A percentile compares a stretch with the other conserved stretches of the same genome.
These are phyloP conservation scores for Neurospora sp. DNA, from an alignment of 495 filamentous ascomycete genomes.

Conservation along the genomic window DNA sequence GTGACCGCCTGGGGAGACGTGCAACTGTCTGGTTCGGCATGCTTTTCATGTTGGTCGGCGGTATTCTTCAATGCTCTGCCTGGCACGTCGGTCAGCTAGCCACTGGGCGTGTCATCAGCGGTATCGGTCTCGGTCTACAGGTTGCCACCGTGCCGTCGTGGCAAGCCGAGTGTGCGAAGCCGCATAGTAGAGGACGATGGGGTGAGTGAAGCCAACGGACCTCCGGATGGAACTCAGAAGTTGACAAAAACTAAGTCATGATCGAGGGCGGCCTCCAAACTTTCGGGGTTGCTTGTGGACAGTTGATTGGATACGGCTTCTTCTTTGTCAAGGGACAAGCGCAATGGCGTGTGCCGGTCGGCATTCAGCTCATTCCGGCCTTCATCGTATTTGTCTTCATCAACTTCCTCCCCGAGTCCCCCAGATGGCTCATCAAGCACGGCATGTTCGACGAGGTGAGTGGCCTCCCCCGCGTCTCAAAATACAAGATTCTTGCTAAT, in stretches of 20 bases:
- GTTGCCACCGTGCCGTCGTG: constrained; percentile 49
- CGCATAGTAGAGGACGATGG: constrained; percentile 51
- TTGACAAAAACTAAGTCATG: constrained; percentile 32
- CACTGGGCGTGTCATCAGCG: constrained; percentile 43
- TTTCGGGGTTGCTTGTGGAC: constrained; percentile 50
- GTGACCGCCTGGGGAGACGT: constrained; percentile 45
- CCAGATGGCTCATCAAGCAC: constrained; percentile 54
- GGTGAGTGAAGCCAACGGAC: no score
- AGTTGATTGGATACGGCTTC: constrained; percentile 51
- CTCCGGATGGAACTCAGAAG: no score
- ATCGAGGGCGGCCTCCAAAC: constrained; percentile 57
- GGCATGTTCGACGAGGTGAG: constrained; percentile 26
- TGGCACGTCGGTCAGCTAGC: constrained; percentile 48
- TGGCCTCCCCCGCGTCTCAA: constrained; percentile 6
- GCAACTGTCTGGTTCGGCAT: constrained; percentile 41
- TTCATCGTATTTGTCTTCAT: constrained; percentile 55
- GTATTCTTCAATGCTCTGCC: constrained; percentile 47
- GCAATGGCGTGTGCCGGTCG: constrained; percentile 58
- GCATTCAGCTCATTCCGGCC: constrained; percentile 60
- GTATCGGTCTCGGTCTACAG: constrained; percentile 53
- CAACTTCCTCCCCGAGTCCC: constrained; percentile 63
- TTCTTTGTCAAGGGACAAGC: constrained; percentile 37
- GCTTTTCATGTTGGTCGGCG: constrained; percentile 45
- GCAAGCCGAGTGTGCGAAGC: constrained; percentile 58
- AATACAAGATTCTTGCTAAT: no score